Percentiles rank a stretch among this genome's conserved stretches.
Evolutionary conservation across 2,329 filamentous ascomycete species (phyloP).

Genomic region (Emmonsiellopsis sp.): DNA sequence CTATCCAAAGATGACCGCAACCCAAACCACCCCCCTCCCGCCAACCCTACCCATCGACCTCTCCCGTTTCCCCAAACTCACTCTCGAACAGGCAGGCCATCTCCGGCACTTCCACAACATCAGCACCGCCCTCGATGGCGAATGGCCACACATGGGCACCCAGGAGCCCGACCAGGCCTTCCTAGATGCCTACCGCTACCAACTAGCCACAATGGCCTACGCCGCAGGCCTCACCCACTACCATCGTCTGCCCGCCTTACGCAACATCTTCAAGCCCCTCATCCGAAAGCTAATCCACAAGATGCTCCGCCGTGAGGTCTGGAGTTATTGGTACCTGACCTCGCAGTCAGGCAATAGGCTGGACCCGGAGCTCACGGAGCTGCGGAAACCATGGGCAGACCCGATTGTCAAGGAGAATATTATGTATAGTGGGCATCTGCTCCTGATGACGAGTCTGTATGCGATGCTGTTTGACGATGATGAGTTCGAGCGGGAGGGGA

Average conservation of each 20-base stretch:
- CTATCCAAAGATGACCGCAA: too few species aligned
- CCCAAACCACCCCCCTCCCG: neutral
- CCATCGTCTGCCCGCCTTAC: slow-evolving; percentile 27
- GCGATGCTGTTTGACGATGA: slow-evolving; percentile 36
- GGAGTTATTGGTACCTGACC: slow-evolving; percentile 36
- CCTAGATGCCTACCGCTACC: slow-evolving; percentile 23
- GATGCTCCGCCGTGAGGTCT: slow-evolving; percentile 34
- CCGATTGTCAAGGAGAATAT: slow-evolving; percentile 33
- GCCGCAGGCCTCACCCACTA: slow-evolving; percentile 29
- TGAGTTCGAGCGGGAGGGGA: slow-evolving; percentile 24
- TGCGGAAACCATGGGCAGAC: slow-evolving; percentile 35
- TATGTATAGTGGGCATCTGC: slow-evolving; percentile 34
- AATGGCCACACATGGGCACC: slow-evolving; percentile 9
- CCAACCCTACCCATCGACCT: neutral
- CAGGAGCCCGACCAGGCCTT: slow-evolving; percentile 32
- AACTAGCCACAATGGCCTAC: slow-evolving; percentile 34
- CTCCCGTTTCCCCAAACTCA: slow-evolving; percentile 10
- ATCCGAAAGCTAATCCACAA: slow-evolving; percentile 29
- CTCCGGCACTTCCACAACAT: slow-evolving; percentile 10
- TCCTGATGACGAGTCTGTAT: slow-evolving; percentile 32
- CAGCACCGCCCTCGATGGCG: slow-evolving; percentile 1
- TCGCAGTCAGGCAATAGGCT: slow-evolving; percentile 23
- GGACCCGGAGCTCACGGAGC: slow-evolving; percentile 29
- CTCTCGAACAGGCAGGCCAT: slow-evolving; percentile 16
- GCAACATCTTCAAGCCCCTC: slow-evolving; percentile 25